Base-by-base conservation (phyloP, 768 basidiomycete genomes). In the Royoungia palumana region DNA sequence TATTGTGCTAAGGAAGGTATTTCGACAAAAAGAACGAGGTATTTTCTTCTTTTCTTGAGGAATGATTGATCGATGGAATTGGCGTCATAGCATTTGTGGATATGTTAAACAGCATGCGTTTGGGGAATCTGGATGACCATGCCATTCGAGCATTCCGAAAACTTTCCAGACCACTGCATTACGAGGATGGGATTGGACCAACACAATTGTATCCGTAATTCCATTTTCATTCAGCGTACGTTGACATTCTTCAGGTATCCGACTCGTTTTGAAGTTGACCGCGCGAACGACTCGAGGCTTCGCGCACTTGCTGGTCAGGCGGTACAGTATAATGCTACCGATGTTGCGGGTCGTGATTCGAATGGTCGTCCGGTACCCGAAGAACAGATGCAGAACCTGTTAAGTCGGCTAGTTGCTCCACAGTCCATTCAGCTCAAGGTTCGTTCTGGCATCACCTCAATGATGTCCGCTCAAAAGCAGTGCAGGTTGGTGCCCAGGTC, bases 41-140 rank as follows among this genome's bases (percentile, higher is more conserved):
- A 44, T 32, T 62, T 7, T 16, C 25, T 9, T 30, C 61, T 47
- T n/a, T 28, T 13, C 35, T 11, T 3, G 30, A 38, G 32, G 16
- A 20, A 28, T 34, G 25, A 16, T 21, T 19, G 8, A 41, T 22
- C 22, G 40, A 16, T 36, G 30, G 3, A 30, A 28, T 39, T 38
- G 14, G 20, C 27, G 41, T 20, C 19, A 50, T 49, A 78, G 82
- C 60, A 19, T 94, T 96, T 60, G 79, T 92, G 47, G 78, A 89
- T 57, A 89, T 95, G 81, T 72, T 96, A 36, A 94, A 94, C 60
- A 77, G 81, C 44, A 87, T 95, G 85, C 82, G 94, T 17, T 84
- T 85, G 57, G 94, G 94, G 2, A 67, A 66, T 35, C 63, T 91
- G 38, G 70, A 76, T 19, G 46, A 68, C 1, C 62, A 67, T 6